Conservation (phyloP, 768 basidiomycete species). For the Tephrocybe sp. region DNA sequence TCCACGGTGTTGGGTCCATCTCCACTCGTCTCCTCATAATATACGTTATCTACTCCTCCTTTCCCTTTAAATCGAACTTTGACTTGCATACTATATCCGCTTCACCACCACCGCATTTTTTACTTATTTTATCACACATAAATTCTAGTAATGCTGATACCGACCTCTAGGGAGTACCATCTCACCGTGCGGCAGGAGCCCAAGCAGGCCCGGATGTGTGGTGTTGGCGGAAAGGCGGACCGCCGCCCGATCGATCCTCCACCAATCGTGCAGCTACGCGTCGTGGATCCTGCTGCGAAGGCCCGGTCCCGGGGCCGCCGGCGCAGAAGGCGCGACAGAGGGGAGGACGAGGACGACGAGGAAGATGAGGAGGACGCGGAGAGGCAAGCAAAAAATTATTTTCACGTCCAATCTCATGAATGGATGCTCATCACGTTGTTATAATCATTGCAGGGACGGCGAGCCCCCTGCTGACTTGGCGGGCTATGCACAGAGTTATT, state of each 20-base stretch:
- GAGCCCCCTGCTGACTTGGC: constrained; percentile 28
- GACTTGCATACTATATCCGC: constrained; percentile 1
- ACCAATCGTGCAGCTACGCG: constrained; percentile 92
- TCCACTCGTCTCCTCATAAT: too few species aligned
- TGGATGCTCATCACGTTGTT: neutral
- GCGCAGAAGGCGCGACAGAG: constrained; percentile 11
- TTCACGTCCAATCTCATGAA: too few species aligned
- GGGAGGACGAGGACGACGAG: constrained; percentile 7
- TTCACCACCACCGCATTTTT: constrained; percentile 10
- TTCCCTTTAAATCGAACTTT: neutral
- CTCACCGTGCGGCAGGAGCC: constrained; percentile 88
- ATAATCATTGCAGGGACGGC: neutral
- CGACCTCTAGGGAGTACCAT: constrained; percentile 69
- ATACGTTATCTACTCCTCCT: too few species aligned
- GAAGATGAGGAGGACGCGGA: constrained; percentile 16
- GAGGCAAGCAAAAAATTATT: constrained; percentile 8
- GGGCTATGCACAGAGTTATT: constrained; percentile 58
- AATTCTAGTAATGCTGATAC: constrained; percentile 3
- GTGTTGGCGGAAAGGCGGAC: constrained; percentile 90
- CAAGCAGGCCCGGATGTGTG: constrained; percentile 89
- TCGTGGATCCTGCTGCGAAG: constrained; percentile 59
- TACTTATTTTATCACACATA: neutral
- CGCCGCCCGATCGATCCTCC: constrained; percentile 96
- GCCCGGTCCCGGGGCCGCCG: constrained; percentile 8
- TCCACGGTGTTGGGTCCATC: constrained; percentile 32